Base-by-base conservation (phyloP, 345 rosid genomes). In the Brassica carinata region DNA sequence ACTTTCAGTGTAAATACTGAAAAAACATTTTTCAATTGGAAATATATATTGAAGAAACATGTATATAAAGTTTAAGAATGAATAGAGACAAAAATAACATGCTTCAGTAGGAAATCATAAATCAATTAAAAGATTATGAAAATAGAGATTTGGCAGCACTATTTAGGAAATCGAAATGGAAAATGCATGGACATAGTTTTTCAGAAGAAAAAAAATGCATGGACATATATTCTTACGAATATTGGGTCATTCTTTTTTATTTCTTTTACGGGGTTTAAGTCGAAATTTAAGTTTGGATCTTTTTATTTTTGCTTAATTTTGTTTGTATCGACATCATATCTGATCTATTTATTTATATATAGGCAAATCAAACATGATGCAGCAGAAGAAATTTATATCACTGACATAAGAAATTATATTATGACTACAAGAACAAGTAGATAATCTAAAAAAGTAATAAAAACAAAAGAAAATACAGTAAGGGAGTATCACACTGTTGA, bases 401-500 rank as follows among this genome's bases (percentile, higher is more conserved):
- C 43, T 68, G 74, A 68, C 61, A 76, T 15, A 13, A 45, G 5
- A 61, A 38, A 61, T 76, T 67, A 69, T 23, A 15, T 75, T 55
- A 66, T 31, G 45, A 33, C 3, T 40, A 45, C 5, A 15, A 7
- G 31, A 69, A 69, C 31, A 19, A 34, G 19, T 17, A 36, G n/a
- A 62, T 59, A 45, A 77, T 69, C 15, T 34, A 17, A 26, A 26
- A 9, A 23, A 7, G 6, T 58, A 59, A 23, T 55, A 29, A 61
- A 9, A 71, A 64, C 7, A 33, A 64, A 65, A 36, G 0, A 26
- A 70, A 58, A 40, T 66, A 67, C 6, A 53, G 43, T n/a, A 72
- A 73, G 82, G 65, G 86, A 87, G 81, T 83, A 83, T 83, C 87
- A 86, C 90, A 90, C 86, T 59, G 79, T 79, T 77, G 82, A 7